Conservation (phyloP, 331 rosid genomes). For the Malus hybrid region DNA sequence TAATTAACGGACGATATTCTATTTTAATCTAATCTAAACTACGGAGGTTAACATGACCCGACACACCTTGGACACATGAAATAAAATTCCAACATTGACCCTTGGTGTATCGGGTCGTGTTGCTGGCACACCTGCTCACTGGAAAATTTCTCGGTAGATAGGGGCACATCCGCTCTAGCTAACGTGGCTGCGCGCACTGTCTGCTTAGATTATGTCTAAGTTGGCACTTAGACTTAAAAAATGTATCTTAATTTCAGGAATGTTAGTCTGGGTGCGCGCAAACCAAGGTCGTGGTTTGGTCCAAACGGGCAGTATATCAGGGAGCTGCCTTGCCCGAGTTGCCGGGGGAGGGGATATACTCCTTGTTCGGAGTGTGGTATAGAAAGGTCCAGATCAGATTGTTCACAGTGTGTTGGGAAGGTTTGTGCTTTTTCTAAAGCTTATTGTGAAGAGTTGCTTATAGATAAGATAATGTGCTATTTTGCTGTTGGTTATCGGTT, state of each 20-base stretch:
- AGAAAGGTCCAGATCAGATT: conserved; percentile 83
- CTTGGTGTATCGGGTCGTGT: too few species aligned
- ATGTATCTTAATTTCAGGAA: conserved; percentile 33
- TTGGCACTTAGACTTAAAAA: neutral
- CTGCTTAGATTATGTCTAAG: too few species aligned
- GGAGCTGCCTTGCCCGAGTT: conserved; percentile 94
- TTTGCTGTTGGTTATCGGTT: neutral
- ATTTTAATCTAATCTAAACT: too few species aligned
- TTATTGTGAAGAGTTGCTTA: neutral
- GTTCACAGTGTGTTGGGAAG: conserved; percentile 79
- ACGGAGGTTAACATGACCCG: too few species aligned
- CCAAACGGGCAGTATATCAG: conserved; percentile 87
- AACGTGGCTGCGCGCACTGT: too few species aligned
- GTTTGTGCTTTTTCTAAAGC: conserved; percentile 19
- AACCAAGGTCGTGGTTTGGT: conserved; percentile 84
- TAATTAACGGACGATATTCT: too few species aligned
- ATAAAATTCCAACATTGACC: too few species aligned
- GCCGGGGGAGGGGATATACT: conserved; percentile 92
- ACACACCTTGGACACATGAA: too few species aligned
- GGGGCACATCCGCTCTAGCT: too few species aligned
- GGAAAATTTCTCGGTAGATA: too few species aligned
- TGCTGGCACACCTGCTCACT: too few species aligned
- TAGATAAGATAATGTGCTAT: neutral
- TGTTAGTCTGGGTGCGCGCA: conserved; percentile 30
- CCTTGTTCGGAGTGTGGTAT: conserved; percentile 87